Evolutionary conservation across 2,329 filamentous ascomycete species (phyloP).

Genomic region (Sporothrix schenckii): DNA sequence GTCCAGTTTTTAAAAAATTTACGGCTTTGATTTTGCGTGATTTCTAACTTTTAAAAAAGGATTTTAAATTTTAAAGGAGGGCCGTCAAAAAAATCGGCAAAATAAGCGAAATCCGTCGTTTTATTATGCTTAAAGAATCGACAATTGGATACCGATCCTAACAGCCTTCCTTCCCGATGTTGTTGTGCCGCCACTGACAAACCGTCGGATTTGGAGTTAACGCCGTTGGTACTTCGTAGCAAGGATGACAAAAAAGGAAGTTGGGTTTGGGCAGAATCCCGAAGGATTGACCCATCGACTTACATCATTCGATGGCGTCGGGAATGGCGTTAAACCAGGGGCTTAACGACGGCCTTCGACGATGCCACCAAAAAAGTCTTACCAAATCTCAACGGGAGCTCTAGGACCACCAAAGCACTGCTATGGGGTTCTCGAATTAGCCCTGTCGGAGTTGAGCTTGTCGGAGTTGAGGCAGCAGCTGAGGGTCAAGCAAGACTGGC

Average conservation of each 20-base stretch:
- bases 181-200: neutral
- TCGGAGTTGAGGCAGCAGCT: neutral
- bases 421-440: neutral
- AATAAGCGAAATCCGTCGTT: too few relatives aligned
- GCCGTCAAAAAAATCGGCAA: too few relatives aligned
- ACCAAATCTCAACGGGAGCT: too few relatives aligned
- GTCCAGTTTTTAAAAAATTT: too few relatives aligned
- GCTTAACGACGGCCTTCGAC: slow-evolving; percentile 10
- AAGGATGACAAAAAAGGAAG: neutral
- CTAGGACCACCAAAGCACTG: neutral
- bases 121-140: neutral
- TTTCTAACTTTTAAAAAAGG: too few relatives aligned
- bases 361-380: neutral
- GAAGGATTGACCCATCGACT: neutral
- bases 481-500: neutral
- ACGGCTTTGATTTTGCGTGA: neutral
- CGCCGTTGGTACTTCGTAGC: too few relatives aligned
- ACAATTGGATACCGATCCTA: neutral
- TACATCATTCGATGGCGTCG: slow-evolving; percentile 10
- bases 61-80: too few relatives aligned
- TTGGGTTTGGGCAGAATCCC: neutral
- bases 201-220: slow-evolving; percentile 5
- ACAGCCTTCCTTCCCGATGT: slow-evolving; percentile 2
- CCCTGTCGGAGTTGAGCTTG: neutral
- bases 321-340: slow-evolving; percentile 19